Evolutionary conservation across 805 yeast genomes (phyloP).

Genomic region (Suhomyces sp.): DNA sequence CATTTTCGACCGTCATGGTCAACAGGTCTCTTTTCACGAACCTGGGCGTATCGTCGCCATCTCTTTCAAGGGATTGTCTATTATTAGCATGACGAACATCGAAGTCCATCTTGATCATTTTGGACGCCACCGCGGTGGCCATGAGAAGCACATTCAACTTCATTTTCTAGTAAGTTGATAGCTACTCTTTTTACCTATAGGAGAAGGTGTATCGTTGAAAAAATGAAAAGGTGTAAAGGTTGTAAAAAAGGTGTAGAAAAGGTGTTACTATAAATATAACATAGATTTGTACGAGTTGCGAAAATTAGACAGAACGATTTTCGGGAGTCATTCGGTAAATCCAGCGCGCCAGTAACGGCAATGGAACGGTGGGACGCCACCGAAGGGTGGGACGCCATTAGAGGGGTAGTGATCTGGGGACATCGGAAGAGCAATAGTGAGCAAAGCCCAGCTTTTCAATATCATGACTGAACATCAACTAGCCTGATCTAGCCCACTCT

Average conservation of each 20-base stretch:
- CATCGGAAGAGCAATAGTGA: no score
- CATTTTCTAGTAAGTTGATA: slow-evolving; percentile 4
- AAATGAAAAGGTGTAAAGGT: no score
- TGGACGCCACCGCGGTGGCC: slow-evolving; percentile 7
- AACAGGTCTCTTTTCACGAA: slow-evolving; percentile 16
- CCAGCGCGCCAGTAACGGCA: background rate
- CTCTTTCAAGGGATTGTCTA: slow-evolving; percentile 5
- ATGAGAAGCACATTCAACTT: slow-evolving; percentile 4
- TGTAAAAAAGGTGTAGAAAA: no score
- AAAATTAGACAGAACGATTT: background rate
- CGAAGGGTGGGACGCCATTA: background rate
- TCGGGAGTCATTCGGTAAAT: background rate
- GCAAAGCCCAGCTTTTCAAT: no score
- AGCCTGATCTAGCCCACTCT: background rate
- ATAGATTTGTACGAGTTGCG: background rate
- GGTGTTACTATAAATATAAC: background rate
- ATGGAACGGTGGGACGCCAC: background rate
- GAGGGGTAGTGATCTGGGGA: no score
- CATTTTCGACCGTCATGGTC: slow-evolving; percentile 20
- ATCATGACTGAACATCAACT: no score
- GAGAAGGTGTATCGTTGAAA: no score
- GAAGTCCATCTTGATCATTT: slow-evolving; percentile 15
- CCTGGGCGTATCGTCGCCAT: slow-evolving; percentile 9
- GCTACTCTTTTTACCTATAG: no score
- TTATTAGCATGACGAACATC: slow-evolving; percentile 17